These are phyloP conservation scores for Lentinula sp. DNA, from an alignment of 768 basidiomycete species.

Conservation along the genomic window DNA sequence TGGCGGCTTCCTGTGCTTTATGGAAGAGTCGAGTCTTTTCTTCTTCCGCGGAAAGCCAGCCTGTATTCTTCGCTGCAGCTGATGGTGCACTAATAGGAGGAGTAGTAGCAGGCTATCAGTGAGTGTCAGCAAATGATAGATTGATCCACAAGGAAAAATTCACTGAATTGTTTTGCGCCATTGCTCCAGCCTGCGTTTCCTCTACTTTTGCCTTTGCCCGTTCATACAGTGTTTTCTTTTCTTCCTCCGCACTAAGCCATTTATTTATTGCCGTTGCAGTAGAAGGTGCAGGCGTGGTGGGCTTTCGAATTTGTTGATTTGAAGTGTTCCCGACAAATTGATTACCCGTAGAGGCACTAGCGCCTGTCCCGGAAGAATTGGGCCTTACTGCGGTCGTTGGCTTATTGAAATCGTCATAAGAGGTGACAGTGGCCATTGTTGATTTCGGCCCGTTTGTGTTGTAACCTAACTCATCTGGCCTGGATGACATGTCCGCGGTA, in stretches of 20 bases:
- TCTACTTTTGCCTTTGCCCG: slow-evolving; percentile 56
- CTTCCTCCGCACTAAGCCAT: slow-evolving; percentile 57
- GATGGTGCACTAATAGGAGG: slow-evolving; percentile 11
- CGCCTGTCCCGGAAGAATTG: background rate
- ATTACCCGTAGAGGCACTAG: background rate
- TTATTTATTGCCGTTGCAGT: background rate
- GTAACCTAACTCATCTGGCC: slow-evolving; percentile 19
- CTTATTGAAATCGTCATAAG: background rate
- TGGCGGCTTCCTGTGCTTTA: slow-evolving; percentile 61
- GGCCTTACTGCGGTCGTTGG: background rate
- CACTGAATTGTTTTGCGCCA: slow-evolving; percentile 7
- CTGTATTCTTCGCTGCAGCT: background rate
- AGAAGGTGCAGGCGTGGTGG: background rate
- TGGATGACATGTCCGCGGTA: background rate
- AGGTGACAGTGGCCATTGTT: background rate
- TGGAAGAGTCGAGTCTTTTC: slow-evolving; percentile 73
- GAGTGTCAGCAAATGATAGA: background rate
- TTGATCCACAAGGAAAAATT: background rate
- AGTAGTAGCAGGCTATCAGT: slow-evolving; percentile 18
- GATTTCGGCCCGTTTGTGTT: slow-evolving; percentile 7
- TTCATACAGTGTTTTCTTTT: slow-evolving; percentile 64
- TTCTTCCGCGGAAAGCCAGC: slow-evolving; percentile 46
- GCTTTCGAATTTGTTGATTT: background rate
- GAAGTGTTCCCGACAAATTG: background rate
- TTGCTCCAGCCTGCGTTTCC: slow-evolving; percentile 40